A percentile compares a stretch with the other conserved stretches of the same genome.
Conservation (phyloP, 2,329 filamentous ascomycete species). For the Xylariaceae sp. region DNA sequence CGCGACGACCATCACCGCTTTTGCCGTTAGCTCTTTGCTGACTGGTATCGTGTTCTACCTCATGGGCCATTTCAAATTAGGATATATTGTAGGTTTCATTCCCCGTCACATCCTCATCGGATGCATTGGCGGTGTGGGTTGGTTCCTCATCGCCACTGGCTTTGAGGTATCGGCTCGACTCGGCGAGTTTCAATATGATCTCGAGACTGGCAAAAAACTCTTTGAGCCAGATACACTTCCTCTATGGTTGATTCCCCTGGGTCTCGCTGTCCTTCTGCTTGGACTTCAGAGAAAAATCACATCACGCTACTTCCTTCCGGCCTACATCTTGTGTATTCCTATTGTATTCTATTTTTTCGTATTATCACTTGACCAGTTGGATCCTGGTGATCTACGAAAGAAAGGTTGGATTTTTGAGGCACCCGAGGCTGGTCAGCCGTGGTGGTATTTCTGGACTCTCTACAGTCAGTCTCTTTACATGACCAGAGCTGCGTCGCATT, state of each 20-base stretch:
- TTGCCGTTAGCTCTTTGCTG: constrained; percentile 83
- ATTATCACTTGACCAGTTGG: constrained; percentile 61
- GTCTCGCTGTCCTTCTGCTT: constrained; percentile 71
- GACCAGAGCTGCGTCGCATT: neutral
- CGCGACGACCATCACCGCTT: constrained; percentile 89
- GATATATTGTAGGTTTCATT: constrained; percentile 94
- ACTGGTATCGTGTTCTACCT: constrained; percentile 89
- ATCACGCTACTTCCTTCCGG: constrained; percentile 80
- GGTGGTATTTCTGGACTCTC: constrained; percentile 96
- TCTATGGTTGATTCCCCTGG: constrained; percentile 79
- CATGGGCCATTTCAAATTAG: constrained; percentile 82
- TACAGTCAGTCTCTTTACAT: constrained; percentile 61
- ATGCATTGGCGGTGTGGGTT: constrained; percentile 95
- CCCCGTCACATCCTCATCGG: constrained; percentile 94
- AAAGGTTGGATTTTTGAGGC: constrained; percentile 89
- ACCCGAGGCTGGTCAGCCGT: constrained; percentile 79
- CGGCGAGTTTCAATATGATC: constrained; percentile 77
- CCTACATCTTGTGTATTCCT: constrained; percentile 79
- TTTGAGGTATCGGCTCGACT: constrained; percentile 90
- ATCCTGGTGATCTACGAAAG: constrained; percentile 62
- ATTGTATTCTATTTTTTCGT: constrained; percentile 76
- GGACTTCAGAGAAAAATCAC: constrained; percentile 70
- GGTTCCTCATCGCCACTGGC: constrained; percentile 87
- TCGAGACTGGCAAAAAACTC: constrained; percentile 71
- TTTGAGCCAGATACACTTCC: constrained; percentile 69